These are phyloP conservation scores for Meripilus lineatus DNA, from an alignment of 1,284 basidiomycete species.

Conservation along the genomic window DNA sequence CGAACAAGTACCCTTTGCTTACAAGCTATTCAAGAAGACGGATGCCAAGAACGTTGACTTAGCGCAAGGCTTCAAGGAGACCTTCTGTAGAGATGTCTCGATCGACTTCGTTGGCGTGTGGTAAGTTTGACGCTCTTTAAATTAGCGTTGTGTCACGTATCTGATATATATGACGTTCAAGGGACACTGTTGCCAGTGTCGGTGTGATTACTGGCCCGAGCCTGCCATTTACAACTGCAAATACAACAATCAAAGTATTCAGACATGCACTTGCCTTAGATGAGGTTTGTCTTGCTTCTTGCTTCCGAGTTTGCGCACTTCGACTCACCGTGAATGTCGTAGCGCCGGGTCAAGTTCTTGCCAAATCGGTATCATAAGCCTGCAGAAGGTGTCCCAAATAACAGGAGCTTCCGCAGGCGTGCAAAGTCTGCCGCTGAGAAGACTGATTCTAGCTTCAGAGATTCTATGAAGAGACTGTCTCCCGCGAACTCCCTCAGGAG, in stretches of 20 bases:
- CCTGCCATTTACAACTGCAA: constrained; percentile 37
- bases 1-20: constrained; percentile 54
- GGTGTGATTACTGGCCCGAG: constrained; percentile 32
- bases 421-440: not conserved
- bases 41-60: constrained; percentile 36
- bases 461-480: too few relatives aligned
- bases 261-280: constrained; percentile 41
- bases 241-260: constrained; percentile 36
- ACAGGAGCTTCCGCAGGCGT: constrained; percentile 1
- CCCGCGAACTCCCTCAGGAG: too few relatives aligned
- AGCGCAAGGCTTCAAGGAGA: constrained; percentile 44
- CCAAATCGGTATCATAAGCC: constrained; percentile 28
- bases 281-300: constrained; percentile 25
- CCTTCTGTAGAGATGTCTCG: constrained; percentile 43
- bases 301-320: too few relatives aligned
- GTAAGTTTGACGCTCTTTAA: constrained; percentile 13
- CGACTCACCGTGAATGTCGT: too few relatives aligned
- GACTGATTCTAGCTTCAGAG: too few relatives aligned
- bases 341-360: constrained; percentile 36
- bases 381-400: constrained; percentile 4
- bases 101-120: constrained; percentile 46
- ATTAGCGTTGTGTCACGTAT: not conserved
- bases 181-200: constrained; percentile 37
- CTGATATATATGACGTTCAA: constrained; percentile 6
- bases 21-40: constrained; percentile 47